phyloP scores from a whole-genome alignment of 371 early-diverging fungal species.

The Mortierella sp. region DNA sequence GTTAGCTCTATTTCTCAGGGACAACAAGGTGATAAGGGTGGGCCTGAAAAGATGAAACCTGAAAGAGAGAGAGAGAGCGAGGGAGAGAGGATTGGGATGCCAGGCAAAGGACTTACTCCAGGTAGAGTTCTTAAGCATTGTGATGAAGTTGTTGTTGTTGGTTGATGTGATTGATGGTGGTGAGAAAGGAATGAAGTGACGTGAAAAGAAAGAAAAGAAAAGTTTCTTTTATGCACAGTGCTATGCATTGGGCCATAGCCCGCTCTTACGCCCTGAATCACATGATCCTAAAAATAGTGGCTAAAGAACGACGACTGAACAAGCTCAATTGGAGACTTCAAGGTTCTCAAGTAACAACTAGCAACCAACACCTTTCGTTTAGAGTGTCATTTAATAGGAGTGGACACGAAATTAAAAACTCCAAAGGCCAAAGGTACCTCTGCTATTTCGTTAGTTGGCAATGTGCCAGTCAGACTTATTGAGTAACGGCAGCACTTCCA shows the following conservation, averaged over 20 bases:
- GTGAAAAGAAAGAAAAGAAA: not conserved
- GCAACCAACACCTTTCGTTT: not conserved
- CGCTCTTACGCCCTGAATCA: not conserved
- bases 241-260: not conserved
- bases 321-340: too few relatives aligned
- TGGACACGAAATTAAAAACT: too few relatives aligned
- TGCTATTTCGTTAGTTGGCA: too few relatives aligned
- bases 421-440: too few relatives aligned
- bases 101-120: conserved; percentile 59
- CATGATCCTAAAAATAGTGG: not conserved
- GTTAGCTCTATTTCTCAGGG: not conserved
- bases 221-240: not conserved
- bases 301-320: too few relatives aligned
- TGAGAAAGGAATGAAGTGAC: not conserved
- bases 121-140: conserved; percentile 66
- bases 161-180: not conserved
- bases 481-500: too few relatives aligned
- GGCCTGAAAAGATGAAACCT: not conserved
- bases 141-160: not conserved
- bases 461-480: too few relatives aligned
- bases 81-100: not conserved
- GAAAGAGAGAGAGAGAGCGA: not conserved
- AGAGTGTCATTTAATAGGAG: too few relatives aligned
- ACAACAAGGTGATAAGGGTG: not conserved
- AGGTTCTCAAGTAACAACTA: too few relatives aligned